Evolutionary conservation across 257 asterid species (phyloP).

Genomic region (Solanum piurae): DNA sequence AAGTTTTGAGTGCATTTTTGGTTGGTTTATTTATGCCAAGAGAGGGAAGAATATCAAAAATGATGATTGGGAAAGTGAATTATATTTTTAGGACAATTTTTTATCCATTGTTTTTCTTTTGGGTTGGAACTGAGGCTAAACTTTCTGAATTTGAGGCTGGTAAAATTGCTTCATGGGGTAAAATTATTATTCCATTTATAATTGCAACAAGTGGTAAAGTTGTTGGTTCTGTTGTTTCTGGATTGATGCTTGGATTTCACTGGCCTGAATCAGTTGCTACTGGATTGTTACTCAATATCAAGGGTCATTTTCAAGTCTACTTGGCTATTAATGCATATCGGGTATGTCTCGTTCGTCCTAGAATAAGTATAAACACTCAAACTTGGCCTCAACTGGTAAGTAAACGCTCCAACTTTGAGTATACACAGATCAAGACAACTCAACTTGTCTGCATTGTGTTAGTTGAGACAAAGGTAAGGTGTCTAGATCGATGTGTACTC

Average conservation of each 20-base stretch:
- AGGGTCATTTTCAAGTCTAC: constrained; percentile 85
- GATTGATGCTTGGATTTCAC: constrained; percentile 63
- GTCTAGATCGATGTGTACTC: neutral
- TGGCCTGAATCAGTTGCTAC: constrained; percentile 85
- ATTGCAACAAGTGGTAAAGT: constrained; percentile 56
- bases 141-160: constrained; percentile 24
- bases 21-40: constrained; percentile 92
- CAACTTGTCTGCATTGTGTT: neutral
- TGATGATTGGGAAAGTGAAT: constrained; percentile 66
- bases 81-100: constrained; percentile 57
- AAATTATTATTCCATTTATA: constrained; percentile 20
- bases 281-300: constrained; percentile 67
- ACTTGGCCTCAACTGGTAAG: neutral
- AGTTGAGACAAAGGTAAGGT: neutral
- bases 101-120: constrained; percentile 74
- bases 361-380: neutral
- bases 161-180: constrained; percentile 32
- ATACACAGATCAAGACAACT: neutral
- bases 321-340: constrained; percentile 46
- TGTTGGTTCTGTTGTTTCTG: constrained; percentile 53
- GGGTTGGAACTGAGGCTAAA: constrained; percentile 66
- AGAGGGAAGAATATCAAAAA: constrained; percentile 70
- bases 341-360: constrained; percentile 21
- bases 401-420: neutral
- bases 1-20: constrained; percentile 64